Conservation (phyloP, 352 stramenopile species). For the Phytopythium cucurbitacearum region DNA sequence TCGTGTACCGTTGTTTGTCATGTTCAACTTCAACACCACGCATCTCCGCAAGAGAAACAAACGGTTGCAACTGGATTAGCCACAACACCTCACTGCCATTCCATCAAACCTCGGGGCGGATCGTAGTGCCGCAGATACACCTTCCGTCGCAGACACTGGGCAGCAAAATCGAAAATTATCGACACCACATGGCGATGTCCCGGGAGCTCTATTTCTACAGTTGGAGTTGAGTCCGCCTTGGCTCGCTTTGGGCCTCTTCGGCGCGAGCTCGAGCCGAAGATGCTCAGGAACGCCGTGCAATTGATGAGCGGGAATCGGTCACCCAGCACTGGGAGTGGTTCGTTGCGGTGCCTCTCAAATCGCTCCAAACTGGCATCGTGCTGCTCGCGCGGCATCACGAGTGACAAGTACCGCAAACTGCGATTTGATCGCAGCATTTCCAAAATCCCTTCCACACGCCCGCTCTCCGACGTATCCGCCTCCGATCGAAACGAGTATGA, state of each 20-base stretch:
- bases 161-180: conserved; percentile 3
- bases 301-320: not conserved
- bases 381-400: too few relatives aligned
- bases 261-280: not conserved
- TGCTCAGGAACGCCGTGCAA: not conserved
- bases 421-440: too few relatives aligned
- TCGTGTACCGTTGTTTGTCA: too few relatives aligned
- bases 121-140: not conserved
- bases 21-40: too few relatives aligned
- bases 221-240: not conserved
- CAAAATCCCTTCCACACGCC: too few relatives aligned
- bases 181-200: not conserved
- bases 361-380: too few relatives aligned
- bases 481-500: not conserved
- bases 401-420: too few relatives aligned
- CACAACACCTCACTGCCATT: too few relatives aligned
- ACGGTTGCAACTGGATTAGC: too few relatives aligned
- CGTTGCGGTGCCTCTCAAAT: not conserved
- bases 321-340: not conserved
- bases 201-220: not conserved
- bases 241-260: not conserved
- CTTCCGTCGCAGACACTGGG: not conserved
- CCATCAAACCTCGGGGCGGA: too few relatives aligned
- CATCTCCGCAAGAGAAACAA: too few relatives aligned
- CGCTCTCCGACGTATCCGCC: too few relatives aligned